Conservation (phyloP, 495 filamentous ascomycete species). For the Aspergillus sclerotiicarbonarius region DNA sequence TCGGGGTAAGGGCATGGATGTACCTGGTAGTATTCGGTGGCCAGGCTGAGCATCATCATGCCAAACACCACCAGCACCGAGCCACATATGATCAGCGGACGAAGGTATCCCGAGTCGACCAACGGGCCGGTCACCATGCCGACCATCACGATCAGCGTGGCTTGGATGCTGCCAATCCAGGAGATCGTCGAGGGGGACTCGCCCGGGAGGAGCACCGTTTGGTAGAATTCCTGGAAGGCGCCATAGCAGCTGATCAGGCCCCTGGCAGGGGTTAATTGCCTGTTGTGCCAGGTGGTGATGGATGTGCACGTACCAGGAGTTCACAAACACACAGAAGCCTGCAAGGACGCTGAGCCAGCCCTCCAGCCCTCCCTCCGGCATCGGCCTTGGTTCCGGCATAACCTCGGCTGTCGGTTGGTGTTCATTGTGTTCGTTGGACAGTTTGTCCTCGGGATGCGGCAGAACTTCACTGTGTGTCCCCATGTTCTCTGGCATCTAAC, state of each 20-base stretch:
- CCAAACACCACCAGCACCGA: slow-evolving; percentile 42
- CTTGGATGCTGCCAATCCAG: slow-evolving; percentile 50
- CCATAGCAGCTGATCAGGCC: slow-evolving; percentile 49
- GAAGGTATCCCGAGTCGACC: slow-evolving; percentile 44
- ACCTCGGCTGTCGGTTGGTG: not conserved
- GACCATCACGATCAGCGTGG: slow-evolving; percentile 38
- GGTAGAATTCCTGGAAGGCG: slow-evolving; percentile 47
- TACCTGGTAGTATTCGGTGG: slow-evolving; percentile 36
- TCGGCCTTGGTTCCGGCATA: not conserved
- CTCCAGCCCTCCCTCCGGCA: slow-evolving; percentile 28
- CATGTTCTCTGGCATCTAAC: not conserved
- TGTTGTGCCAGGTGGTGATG: not conserved
- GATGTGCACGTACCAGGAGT: slow-evolving; percentile 25
- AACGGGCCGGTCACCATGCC: slow-evolving; percentile 43
- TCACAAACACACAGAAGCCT: slow-evolving; percentile 27
- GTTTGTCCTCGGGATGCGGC: not conserved
- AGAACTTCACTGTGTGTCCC: not conserved
- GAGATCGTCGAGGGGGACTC: slow-evolving; percentile 34
- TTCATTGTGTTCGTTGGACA: not conserved
- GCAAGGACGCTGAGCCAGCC: slow-evolving; percentile 31
- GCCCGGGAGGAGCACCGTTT: slow-evolving; percentile 28
- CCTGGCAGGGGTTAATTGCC: slow-evolving; percentile 14
- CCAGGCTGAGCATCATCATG: slow-evolving; percentile 48
- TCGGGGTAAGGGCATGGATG: not conserved
- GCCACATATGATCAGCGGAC: slow-evolving; percentile 27